A percentile compares a stretch with the other conserved stretches of the same genome.
Conservation (phyloP, 106 monocot species). For the Apostasia ramifera region DNA sequence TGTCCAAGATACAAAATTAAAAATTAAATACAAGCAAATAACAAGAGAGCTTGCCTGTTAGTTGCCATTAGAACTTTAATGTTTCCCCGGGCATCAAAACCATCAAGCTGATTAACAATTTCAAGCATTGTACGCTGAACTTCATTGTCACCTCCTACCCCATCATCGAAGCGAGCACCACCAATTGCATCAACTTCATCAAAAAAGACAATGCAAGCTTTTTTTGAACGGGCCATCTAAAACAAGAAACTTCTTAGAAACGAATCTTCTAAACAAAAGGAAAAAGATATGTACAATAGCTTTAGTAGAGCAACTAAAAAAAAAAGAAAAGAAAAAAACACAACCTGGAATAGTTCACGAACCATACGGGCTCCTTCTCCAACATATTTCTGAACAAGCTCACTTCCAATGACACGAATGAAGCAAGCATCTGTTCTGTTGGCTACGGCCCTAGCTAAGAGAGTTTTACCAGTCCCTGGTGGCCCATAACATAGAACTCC, state of each 20-base stretch:
- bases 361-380: slow-evolving; percentile 99
- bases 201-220: slow-evolving; percentile 97
- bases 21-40: no score
- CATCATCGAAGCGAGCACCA: slow-evolving; percentile 98
- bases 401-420: slow-evolving; percentile 96
- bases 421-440: slow-evolving; percentile 97
- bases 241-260: slow-evolving; percentile 3
- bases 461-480: slow-evolving; percentile 96
- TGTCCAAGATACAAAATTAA: no score
- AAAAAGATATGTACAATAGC: background rate
- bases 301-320: background rate
- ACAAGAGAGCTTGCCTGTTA: slow-evolving; percentile 42
- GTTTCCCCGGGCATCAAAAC: slow-evolving; percentile 91
- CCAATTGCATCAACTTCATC: slow-evolving; percentile 99
- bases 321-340: background rate
- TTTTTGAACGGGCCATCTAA: slow-evolving; percentile 96
- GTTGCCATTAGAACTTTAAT: slow-evolving; percentile 99
- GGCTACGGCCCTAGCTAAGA: slow-evolving; percentile 94
- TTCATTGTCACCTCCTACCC: slow-evolving; percentile 97
- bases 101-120: slow-evolving; percentile 96
- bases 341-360: slow-evolving; percentile 96
- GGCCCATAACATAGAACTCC: slow-evolving; percentile 97
- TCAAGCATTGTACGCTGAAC: slow-evolving; percentile 98
- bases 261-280: background rate
- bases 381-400: slow-evolving; percentile 97